Evolutionary conservation across 2,329 filamentous ascomycete genomes (phyloP).

Genomic region (Pseudogymnoascus sp.): DNA sequence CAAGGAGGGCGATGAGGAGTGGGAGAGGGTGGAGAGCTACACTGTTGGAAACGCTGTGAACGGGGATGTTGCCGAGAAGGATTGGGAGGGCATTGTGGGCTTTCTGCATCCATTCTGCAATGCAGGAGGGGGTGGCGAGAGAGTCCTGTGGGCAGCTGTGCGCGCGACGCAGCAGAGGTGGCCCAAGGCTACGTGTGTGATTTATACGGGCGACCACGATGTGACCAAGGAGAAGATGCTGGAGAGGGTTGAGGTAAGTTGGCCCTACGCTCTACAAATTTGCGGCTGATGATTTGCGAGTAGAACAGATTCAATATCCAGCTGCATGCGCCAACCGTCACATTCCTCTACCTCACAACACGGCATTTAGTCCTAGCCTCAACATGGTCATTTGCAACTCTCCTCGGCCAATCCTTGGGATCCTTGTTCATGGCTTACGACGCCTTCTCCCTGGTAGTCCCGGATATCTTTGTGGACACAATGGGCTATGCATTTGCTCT

Average conservation of each 20-base stretch:
- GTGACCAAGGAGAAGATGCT: conserved; percentile 74
- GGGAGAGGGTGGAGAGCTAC: conserved; percentile 59
- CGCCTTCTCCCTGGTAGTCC: conserved; percentile 82
- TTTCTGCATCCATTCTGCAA: conserved; percentile 99
- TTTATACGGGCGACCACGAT: conserved; percentile 94
- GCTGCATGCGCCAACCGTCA: conserved; percentile 71
- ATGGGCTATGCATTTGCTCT: conserved; percentile 96
- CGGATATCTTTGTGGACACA: conserved; percentile 91
- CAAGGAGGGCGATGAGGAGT: conserved; percentile 30
- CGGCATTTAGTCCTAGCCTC: conserved; percentile 77
- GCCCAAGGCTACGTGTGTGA: conserved; percentile 79
- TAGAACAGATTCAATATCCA: conserved; percentile 86
- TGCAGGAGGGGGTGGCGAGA: conserved; percentile 88
- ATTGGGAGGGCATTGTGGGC: conserved; percentile 79
- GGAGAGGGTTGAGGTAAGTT: conserved; percentile 58
- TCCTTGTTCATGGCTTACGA: conserved; percentile 84
- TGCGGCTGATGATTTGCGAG: conserved; percentile 13
- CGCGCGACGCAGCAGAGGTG: conserved; percentile 81
- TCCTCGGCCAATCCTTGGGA: conserved; percentile 87
- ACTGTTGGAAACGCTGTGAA: conserved; percentile 37
- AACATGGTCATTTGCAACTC: conserved; percentile 85
- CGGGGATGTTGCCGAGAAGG: conserved; percentile 38
- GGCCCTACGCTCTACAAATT: not conserved
- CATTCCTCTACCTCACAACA: conserved; percentile 85
- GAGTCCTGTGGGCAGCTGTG: conserved; percentile 93